Percentiles rank a stretch among this genome's conserved stretches.
Evolutionary conservation across 2,329 filamentous ascomycete genomes (phyloP).

Genomic region (Sordariomycetes sp.): DNA sequence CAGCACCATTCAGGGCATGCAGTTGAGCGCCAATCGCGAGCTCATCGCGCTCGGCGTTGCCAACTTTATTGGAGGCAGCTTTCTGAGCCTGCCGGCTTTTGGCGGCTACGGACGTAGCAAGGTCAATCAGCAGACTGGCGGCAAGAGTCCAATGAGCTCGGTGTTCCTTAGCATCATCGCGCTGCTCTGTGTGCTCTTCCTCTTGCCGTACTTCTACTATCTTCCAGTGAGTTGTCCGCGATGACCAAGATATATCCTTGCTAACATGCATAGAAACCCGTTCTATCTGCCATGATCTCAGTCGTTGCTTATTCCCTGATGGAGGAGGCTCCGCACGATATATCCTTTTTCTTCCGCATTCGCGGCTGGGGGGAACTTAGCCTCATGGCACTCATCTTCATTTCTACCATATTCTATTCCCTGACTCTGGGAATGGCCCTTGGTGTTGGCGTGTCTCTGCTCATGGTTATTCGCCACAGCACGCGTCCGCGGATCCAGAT

Average conservation of each 20-base stretch:
- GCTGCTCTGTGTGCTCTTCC: constrained; percentile 67
- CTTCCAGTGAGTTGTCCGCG: constrained; percentile 60
- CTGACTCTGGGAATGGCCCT: constrained; percentile 88
- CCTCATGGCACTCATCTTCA: constrained; percentile 84
- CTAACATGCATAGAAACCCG: constrained; percentile 60
- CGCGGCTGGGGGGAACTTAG: constrained; percentile 77
- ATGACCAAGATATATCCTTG: neutral
- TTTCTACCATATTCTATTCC: constrained; percentile 91
- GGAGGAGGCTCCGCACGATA: constrained; percentile 89
- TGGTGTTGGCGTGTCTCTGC: constrained; percentile 80
- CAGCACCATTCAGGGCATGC: constrained; percentile 67
- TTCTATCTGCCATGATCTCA: constrained; percentile 87
- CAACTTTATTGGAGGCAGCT: constrained; percentile 85
- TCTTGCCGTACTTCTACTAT: constrained; percentile 90
- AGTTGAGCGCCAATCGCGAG: constrained; percentile 84
- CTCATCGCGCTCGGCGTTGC: constrained; percentile 84
- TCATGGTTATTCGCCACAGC: constrained; percentile 82
- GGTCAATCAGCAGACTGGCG: constrained; percentile 86
- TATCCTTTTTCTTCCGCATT: constrained; percentile 81
- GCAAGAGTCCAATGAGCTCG: constrained; percentile 87
- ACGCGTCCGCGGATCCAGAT: constrained; percentile 95
- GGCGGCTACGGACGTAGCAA: constrained; percentile 95
- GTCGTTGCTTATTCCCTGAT: constrained; percentile 92
- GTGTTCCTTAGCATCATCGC: constrained; percentile 79
- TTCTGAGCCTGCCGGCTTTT: constrained; percentile 88